Evolutionary conservation across 768 basidiomycete genomes (phyloP), one percentile per base, ranked within the genome.

Genomic region (Xanthoconium stramineum): DNA sequence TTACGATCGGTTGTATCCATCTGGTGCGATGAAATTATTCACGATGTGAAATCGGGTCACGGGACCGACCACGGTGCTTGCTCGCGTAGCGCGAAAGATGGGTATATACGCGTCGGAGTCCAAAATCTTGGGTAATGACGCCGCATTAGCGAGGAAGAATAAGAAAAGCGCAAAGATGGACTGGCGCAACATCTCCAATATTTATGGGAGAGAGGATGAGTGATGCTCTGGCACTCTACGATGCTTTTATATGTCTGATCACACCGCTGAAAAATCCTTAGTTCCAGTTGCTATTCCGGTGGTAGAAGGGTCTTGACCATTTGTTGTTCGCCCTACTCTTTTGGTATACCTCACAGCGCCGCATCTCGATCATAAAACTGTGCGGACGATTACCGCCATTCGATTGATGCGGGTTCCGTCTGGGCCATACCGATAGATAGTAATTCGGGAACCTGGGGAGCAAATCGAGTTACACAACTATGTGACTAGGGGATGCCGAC

Each of bases 1-100:
- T 38, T 19, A 55, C 54, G 54, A 45, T 44, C 54, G 54, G 28
- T 20, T 55, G 43, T 38, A 50, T 28, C 54, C 54, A 50, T 55
- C 54, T 36, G 54, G 48, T 1, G 54, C 54, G n/a, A 55, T 38
- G 10, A 14, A 19, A 5, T 8, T 3, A n/a, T 50, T 55, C n/a
- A 36, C 28, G 11, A 55, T 20, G 6, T 9, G 36, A 38, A 55
- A 35, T 38, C 24, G 40, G 19, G 35, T 10, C 10, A 44, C 54
- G 6, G 54, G 54, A 29, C 54, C 54, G n/a, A 55, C n/a, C 3
- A 14, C 35, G 8, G 28, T 1, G 33, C 15, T 15, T 14, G 6
- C 7, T 33, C 33, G 32, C 19, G 20, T 3, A 28, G 35, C 24
- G 5, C 2, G 8, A 15, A 8, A 6, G 14, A 14, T 30, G 19